These are phyloP conservation scores for Casuarina glauca DNA, from an alignment of 306 rosid species.

Conservation along the genomic window DNA sequence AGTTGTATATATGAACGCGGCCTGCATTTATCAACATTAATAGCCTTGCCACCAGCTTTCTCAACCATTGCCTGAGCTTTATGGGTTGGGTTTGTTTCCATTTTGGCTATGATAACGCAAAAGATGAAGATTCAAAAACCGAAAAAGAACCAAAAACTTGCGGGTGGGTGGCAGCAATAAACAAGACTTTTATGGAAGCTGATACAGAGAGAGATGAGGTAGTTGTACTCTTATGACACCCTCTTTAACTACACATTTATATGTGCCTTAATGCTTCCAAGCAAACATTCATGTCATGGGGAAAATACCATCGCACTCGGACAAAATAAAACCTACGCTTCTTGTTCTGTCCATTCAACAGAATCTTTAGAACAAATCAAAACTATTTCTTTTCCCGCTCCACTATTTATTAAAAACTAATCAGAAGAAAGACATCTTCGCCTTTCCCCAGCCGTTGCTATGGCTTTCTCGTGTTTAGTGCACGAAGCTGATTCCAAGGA, in stretches of 20 bases:
- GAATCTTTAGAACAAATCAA: slow-evolving; percentile 39
- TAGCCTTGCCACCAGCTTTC: no score
- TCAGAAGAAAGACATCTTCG: slow-evolving; percentile 17
- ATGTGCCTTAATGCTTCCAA: slow-evolving; percentile 39
- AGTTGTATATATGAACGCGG: no score
- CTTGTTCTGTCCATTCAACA: slow-evolving; percentile 22
- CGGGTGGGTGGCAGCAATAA: slow-evolving; percentile 72
- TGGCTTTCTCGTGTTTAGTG: slow-evolving; percentile 33
- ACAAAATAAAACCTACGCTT: slow-evolving; percentile 7
- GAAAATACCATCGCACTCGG: slow-evolving; percentile 41
- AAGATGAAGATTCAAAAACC: no score
- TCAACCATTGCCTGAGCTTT: no score
- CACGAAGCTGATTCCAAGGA: slow-evolving; percentile 60
- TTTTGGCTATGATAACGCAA: no score
- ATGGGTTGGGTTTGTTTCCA: no score
- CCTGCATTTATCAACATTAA: no score
- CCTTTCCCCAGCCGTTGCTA: slow-evolving; percentile 30
- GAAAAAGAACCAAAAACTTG: slow-evolving; percentile 15
- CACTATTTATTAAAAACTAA: neutral
- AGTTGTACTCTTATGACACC: slow-evolving; percentile 56
- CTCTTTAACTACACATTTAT: slow-evolving; percentile 57
- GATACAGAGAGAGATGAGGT: slow-evolving; percentile 51
- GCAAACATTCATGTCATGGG: slow-evolving; percentile 88
- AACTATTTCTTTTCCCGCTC: neutral
- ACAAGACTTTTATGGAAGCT: slow-evolving; percentile 35